Evolutionary conservation across 202 grass and related monocot species (phyloP).

Genomic region (Schoenoplectus tabernaemontani): DNA sequence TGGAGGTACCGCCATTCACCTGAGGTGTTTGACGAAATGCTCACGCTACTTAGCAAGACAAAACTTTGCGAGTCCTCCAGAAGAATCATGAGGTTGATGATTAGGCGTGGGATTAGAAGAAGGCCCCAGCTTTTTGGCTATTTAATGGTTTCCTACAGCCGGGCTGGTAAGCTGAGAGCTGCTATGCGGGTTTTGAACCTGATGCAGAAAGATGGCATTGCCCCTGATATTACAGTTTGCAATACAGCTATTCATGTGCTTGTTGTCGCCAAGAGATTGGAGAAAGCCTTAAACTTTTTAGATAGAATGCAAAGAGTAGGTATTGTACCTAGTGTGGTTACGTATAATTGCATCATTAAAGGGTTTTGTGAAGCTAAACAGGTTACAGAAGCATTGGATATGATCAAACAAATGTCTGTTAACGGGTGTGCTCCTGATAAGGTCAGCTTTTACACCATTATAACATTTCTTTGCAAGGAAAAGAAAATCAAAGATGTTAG

Average conservation of each 20-base stretch:
- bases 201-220: conserved; percentile 81
- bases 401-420: conserved; percentile 52
- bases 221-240: conserved; percentile 53
- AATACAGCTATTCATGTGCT: conserved; percentile 64
- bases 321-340: conserved; percentile 40
- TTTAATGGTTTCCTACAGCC: conserved; percentile 85
- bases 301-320: conserved; percentile 56
- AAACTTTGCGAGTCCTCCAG: conserved; percentile 65
- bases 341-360: conserved; percentile 80
- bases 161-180: conserved; percentile 61
- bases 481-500: conserved; percentile 52
- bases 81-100: conserved; percentile 75
- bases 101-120: conserved; percentile 38
- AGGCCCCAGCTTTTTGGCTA: conserved; percentile 40
- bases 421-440: conserved; percentile 64
- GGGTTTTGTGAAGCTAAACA: conserved; percentile 48
- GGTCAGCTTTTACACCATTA: conserved; percentile 82
- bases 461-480: conserved; percentile 79
- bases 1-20: conserved; percentile 83
- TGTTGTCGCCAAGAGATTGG: conserved; percentile 46
- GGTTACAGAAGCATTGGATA: conserved; percentile 43
- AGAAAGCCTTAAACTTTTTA: conserved; percentile 54
- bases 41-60: conserved; percentile 59
- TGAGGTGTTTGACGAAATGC: conserved; percentile 74
- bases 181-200: conserved; percentile 84